phyloP scores from a whole-genome alignment of 2,329 filamentous ascomycete species.

The Rachicladosporium sp. region DNA sequence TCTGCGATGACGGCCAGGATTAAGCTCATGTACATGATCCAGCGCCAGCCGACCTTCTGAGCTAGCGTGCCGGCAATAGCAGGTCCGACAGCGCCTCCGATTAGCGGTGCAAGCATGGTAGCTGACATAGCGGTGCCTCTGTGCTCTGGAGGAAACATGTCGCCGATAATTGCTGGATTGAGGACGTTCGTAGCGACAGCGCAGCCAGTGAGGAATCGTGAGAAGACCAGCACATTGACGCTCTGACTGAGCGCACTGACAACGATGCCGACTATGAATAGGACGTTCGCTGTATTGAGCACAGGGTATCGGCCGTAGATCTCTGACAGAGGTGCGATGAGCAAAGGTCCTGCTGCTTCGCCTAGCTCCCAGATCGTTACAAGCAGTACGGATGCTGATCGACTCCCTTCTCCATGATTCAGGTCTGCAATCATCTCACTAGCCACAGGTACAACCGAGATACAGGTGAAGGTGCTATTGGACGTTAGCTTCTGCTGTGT shows the following conservation, averaged over 20 bases:
- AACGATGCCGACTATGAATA: conserved; percentile 33
- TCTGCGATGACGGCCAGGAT: conserved; percentile 38
- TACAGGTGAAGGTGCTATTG: conserved; percentile 20
- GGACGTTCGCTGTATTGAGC: conserved; percentile 28
- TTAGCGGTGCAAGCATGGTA: conserved; percentile 44
- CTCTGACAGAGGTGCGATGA: conserved; percentile 35
- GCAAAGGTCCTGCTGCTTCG: conserved; percentile 34
- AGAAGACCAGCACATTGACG: conserved; percentile 28
- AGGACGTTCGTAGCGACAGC: conserved; percentile 42
- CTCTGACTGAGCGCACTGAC: conserved; percentile 28
- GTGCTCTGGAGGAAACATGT: conserved; percentile 47
- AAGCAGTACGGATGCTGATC: conserved; percentile 24
- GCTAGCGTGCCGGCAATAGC: conserved; percentile 44
- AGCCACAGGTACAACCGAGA: conserved; percentile 19
- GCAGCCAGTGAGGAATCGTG: conserved; percentile 32
- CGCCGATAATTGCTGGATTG: conserved; percentile 52
- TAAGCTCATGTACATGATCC: conserved; percentile 40
- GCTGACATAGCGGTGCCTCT: conserved; percentile 47
- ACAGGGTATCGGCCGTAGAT: conserved; percentile 29
- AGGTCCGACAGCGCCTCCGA: conserved; percentile 47
- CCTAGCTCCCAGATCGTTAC: conserved; percentile 39
- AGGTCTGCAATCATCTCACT: conserved; percentile 16
- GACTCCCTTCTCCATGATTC: conserved; percentile 10
- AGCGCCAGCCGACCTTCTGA: conserved; percentile 43
- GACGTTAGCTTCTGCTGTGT: not conserved